Base-by-base conservation (phyloP, 1,284 basidiomycete genomes). In the Fomitopsis palustris region DNA sequence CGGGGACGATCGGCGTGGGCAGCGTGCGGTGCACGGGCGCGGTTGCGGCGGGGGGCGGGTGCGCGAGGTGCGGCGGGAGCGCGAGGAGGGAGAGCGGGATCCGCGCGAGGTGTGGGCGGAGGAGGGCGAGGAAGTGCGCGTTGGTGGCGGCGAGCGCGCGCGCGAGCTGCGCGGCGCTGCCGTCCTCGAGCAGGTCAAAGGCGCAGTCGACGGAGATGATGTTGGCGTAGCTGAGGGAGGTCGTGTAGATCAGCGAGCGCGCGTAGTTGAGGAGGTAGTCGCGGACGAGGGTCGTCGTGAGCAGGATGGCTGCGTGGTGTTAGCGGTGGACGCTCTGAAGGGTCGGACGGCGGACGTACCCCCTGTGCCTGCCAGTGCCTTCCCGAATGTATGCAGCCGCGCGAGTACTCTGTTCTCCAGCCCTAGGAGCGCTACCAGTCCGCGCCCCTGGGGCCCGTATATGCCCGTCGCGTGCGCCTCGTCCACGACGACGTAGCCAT, bases 241-340 rank as follows among this genome's bases (percentile, higher is more conserved):
- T 96, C 1, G 93, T 96, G 75, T 93, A 97, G 57, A 96, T 93
- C 53, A 98, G 78, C 4, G 95, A 87, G 33, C 96, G 82, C 0
- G 95, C 95, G 75, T 97, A 98, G 72, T 98, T 98, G 70, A 97
- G 78, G 21, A 98, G 78, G 74, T 95, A 98, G 61, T 90, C 84
- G 7, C 90, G 84, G 33, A 95, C 81, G 1, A 93, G 77, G 2
- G 82, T 78, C 17, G 81, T 87, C 41, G 87, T 89, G 25, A 97
- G 76, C 4, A 98, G 74, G 2, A 93, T 89, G 42, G 95, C 96
- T 95, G 60, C 3, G 10, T 8, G 10, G 2, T 12, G 25, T 55
- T 12, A 55, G 35, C 33, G 17, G 9, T 38, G 27, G 17, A n/a
- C 17, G 21, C 0, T 10, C 2, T 33, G 45, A 23, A 4, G 3